These are phyloP conservation scores for Penicillium thymicola DNA, from an alignment of 2,329 filamentous ascomycete genomes.

Conservation along the genomic window DNA sequence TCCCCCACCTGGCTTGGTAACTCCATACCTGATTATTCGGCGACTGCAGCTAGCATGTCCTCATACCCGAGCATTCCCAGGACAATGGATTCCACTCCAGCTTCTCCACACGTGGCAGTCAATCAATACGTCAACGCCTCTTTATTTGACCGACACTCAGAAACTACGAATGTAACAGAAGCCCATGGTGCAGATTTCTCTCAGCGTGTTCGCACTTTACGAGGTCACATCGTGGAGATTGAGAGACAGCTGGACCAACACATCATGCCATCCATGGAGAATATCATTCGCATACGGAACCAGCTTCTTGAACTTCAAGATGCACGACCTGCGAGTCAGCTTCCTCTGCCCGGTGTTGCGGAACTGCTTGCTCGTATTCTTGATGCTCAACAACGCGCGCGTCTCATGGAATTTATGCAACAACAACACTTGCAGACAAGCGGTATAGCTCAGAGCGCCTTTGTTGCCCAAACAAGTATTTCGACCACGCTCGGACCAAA, in stretches of 20 bases:
- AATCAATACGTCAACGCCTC: not conserved
- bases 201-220: not conserved
- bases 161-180: not conserved
- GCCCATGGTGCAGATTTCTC: not conserved
- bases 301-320: conserved; percentile 34
- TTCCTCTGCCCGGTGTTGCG: conserved; percentile 21
- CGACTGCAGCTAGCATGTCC: not conserved
- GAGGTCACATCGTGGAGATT: conserved; percentile 23
- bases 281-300: conserved; percentile 29
- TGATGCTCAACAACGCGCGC: not conserved
- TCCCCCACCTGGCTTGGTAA: not conserved
- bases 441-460: not conserved
- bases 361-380: conserved; percentile 17
- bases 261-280: conserved; percentile 29
- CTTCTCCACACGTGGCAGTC: not conserved
- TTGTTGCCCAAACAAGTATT: not conserved
- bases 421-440: not conserved
- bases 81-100: not conserved
- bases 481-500: not conserved
- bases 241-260: conserved; percentile 31
- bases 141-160: not conserved
- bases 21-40: not conserved
- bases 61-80: not conserved
- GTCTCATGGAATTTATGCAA: not conserved
- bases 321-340: conserved; percentile 28